phyloP scores from a whole-genome alignment of 2,329 filamentous ascomycete genomes.

The Sporothrix luriei region DNA sequence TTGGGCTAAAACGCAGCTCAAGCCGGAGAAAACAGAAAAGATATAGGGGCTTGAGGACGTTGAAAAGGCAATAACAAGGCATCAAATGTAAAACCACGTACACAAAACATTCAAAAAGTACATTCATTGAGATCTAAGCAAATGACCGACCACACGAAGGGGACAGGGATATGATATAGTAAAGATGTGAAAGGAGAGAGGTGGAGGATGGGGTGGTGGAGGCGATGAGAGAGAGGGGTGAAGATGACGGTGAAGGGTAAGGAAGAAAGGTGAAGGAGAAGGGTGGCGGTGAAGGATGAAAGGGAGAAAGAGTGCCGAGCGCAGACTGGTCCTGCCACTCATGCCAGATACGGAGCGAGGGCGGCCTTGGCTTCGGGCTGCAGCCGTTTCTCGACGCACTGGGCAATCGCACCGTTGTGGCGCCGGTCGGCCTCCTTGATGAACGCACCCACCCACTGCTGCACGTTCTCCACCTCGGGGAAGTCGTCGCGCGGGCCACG shows the following conservation, averaged over 20 bases:
- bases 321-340: not conserved
- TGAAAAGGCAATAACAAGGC: not conserved
- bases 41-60: not conserved
- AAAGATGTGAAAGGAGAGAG: not conserved
- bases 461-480: slow-evolving; percentile 77
- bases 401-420: slow-evolving; percentile 69
- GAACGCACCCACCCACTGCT: slow-evolving; percentile 82
- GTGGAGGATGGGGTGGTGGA: not conserved
- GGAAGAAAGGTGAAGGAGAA: not conserved
- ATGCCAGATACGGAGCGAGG: slow-evolving; percentile 56
- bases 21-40: no score
- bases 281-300: not conserved
- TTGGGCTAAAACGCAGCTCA: no score
- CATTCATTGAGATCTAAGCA: slow-evolving; percentile 24
- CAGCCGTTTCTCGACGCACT: slow-evolving; percentile 72
- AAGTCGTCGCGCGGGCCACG: slow-evolving; percentile 75
- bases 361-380: slow-evolving; percentile 60
- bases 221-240: not conserved
- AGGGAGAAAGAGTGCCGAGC: not conserved
- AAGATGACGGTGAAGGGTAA: not conserved
- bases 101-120: slow-evolving; percentile 2
- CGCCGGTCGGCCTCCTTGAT: slow-evolving; percentile 75
- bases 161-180: slow-evolving; percentile 13
- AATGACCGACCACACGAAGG: slow-evolving; percentile 1
- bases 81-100: not conserved